Evolutionary conservation across 192 early-diverging fungal genomes (phyloP), one percentile per base, ranked within the genome.

Genomic region (Thamnidium elegans): DNA sequence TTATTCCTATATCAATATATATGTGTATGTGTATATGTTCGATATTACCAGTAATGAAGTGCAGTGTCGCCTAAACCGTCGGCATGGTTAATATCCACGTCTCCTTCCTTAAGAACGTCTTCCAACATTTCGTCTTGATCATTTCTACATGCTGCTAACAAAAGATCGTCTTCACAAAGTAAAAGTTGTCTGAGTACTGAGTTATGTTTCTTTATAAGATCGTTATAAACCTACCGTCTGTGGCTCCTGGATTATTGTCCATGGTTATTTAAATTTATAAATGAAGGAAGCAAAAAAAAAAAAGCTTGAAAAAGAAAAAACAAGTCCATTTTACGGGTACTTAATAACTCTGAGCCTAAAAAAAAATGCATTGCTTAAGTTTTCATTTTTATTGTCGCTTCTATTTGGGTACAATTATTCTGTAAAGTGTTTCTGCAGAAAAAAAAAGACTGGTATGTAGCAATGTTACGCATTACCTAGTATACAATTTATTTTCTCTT

Each of bases 71-170:
- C 90, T n/a, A 81, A 30, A 15, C 70, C 82, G 61, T 91, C 87
- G 1, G 65, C 72, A 64, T 79, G 78, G 70, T 89, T 87, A 61
- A 91, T 75, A 45, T 87, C 70, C 39, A 83, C 73, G 21, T 60
- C 66, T 7, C 75, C 72, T 58, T 77, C 61, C 20, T 68, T 58
- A 19, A 91, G 72, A 45, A 91, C 72, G 55, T 83, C 74, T 23
- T 80, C 73, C 31, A 91, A 75, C 70, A 87, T 68, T 50, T 86
- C 85, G 39, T 87, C 79, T 47, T 89, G 84, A 75, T 89, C 87
- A 55, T 86, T 77, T 72, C 82, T 83, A 71, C 87, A 88, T 34
- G 90, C 90, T 10, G 85, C 82, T 55, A 88, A 70, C 45, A 91
- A 74, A 55, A 84, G 80, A 61, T 89, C 86, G 69, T 89, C 87